Base-by-base conservation (phyloP, 805 yeast species). In the Metschnikowia koreensis region DNA sequence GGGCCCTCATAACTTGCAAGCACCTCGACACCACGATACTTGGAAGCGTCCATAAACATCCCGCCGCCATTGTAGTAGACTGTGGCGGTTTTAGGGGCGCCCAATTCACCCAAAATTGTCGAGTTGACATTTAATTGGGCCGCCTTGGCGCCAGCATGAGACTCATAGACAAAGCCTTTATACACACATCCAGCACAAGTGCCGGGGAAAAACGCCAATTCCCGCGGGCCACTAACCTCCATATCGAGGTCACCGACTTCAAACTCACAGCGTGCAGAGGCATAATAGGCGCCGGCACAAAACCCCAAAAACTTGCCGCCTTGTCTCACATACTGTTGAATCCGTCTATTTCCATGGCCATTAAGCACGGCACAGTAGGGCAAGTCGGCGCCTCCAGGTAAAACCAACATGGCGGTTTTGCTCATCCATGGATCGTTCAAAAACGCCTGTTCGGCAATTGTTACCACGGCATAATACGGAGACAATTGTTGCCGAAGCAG, bases 361-460 rank as follows among this genome's bases (percentile, higher is more conserved):
- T 86, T 84, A 56, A 96, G 77, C 4, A 79, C 81, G 47, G 77
- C 74, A 56, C 96, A 89, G 58, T 86, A 82, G 0, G 97, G 97
- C 46, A 90, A 71, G 65, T 94, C 99, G 0, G 98, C 97, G 7
- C 99, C 99, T 4, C 99, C 99, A 0, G 99, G 99, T 28, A 94
- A 67, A 1, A 91, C 96, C 41, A 94, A 64, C 56, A 89, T 72
- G 0, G 96, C 74, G 0, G 97, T 88, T 61, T 88, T 88, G 7
- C 80, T 61, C 56, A 79, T 78, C 99, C 99, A 94, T 0, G 99
- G 63, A 61, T 94, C 97, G 26, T 81, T 78, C 47, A 79, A 68
- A 16, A 94, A 64, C 0, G 87, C 81, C 13, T 70, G 66, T 15
- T 87, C 82, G 33, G 83, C 81, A 0, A 89, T 86, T 1, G 87